Evolutionary conservation across 371 early-diverging fungal genomes (phyloP), one percentile per base, ranked within the genome.

Genomic region (Mucor piriformis): DNA sequence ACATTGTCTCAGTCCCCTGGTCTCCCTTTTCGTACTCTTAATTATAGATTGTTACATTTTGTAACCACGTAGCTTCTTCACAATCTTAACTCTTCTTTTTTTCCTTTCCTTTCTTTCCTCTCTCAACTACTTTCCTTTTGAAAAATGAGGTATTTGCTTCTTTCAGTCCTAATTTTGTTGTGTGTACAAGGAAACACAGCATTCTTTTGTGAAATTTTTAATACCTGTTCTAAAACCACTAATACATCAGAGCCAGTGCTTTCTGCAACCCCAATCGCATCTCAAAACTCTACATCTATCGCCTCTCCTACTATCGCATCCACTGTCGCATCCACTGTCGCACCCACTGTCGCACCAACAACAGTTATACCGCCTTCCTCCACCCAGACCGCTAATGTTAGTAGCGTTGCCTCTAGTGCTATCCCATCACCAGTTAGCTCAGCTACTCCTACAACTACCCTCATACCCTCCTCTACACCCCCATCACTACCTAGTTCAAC

Each of bases 361-460:
- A 47, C 57, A 6, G 15, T 0, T 4, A 46, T 6, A 46, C 6
- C 25, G 2, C 18, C 46, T 24, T 12, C 12, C 13, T 10, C 46
- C 0, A 4, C 10, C 3, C 46, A n/a, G n/a, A n/a, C 46, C 12
- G 3, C 46, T 43, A 5, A 34, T 4, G 15, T n/a, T n/a, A n/a
- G n/a, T n/a, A n/a, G n/a, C 29, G 29, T 29, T 29, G 29, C 29
- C 8, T 29, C 29, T 29, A 29, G 29, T 29, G 8, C 29, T 29
- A 29, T 8, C 12, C 38, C 38, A 37, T 37, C 38, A 29, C 8
- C 29, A 8, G 13, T 37, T 1, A 15, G 15, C 38, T 37, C 38
- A 37, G 38, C 54, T 24, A 27, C 54, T 10, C 20, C n/a, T n/a
- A n/a, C n/a, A n/a, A n/a, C n/a, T n/a, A n/a, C n/a, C 54, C 23